Percentiles rank a stretch among this genome's conserved stretches.
Evolutionary conservation across 768 basidiomycete genomes (phyloP).

Genomic region (Leccinum boreale): DNA sequence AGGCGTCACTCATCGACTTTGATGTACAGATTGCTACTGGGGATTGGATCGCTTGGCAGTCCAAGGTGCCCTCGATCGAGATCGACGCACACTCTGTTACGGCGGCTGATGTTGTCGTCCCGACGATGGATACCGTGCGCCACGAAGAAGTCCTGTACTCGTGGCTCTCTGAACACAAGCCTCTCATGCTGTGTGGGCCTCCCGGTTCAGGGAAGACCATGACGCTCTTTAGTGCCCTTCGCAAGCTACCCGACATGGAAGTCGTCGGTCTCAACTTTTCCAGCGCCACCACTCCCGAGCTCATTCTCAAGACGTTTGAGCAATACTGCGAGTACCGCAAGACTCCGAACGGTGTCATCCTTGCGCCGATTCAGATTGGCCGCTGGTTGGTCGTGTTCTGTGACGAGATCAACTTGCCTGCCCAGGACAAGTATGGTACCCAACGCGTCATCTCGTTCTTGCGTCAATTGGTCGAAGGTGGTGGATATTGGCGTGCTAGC

Average conservation of each 20-base stretch:
- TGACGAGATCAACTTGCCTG: no score
- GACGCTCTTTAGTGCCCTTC: slow-evolving; percentile 96
- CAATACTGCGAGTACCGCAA: slow-evolving; percentile 99
- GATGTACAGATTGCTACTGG: slow-evolving; percentile 86
- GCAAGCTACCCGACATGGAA: slow-evolving; percentile 98
- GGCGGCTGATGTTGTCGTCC: slow-evolving; percentile 94
- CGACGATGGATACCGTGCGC: slow-evolving; percentile 96
- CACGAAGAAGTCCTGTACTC: slow-evolving; percentile 99
- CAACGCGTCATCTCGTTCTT: no score
- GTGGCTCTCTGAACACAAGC: slow-evolving; percentile 98
- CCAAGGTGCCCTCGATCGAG: slow-evolving; percentile 89
- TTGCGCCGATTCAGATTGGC: slow-evolving; percentile 92
- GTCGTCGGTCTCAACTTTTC: slow-evolving; percentile 99
- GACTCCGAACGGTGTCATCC: slow-evolving; percentile 95
- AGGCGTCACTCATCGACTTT: slow-evolving; percentile 88
- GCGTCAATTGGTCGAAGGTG: no score
- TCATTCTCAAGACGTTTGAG: slow-evolving; percentile 98
- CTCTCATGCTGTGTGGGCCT: slow-evolving; percentile 96
- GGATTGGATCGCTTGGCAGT: slow-evolving; percentile 91
- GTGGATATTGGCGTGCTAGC: no score
- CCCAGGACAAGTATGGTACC: no score
- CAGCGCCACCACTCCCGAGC: slow-evolving; percentile 95
- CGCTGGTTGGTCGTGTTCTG: slow-evolving; percentile 64
- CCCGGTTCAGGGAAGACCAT: slow-evolving; percentile 99
- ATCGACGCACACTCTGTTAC: slow-evolving; percentile 97